Conservation (phyloP, 176 grass and related monocot species). For the Carex cristatella region DNA sequence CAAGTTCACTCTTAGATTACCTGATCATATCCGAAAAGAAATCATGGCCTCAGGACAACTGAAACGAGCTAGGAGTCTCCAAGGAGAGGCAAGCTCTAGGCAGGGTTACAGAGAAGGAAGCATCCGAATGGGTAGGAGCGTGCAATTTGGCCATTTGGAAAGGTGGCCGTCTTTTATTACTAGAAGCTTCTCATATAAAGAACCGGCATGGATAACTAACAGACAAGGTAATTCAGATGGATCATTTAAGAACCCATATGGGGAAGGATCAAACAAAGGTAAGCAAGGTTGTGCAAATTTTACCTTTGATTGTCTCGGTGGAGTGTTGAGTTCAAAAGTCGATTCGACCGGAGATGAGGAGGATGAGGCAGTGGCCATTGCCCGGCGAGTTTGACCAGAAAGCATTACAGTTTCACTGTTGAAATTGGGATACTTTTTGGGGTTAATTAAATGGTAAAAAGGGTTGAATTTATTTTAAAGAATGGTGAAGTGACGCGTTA, state of each 20-base stretch:
- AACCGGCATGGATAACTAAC: constrained; percentile 45
- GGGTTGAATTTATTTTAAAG: constrained; percentile 3
- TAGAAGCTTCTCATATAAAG: constrained; percentile 53
- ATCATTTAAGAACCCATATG: constrained; percentile 16
- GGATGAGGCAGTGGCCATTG: constrained; percentile 46
- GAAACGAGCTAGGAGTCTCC: constrained; percentile 26
- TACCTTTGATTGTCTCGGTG: constrained; percentile 54
- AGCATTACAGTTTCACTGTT: not conserved
- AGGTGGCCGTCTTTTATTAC: constrained; percentile 69
- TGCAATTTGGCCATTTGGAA: constrained; percentile 40
- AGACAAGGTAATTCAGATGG: constrained; percentile 23
- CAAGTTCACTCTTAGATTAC: constrained; percentile 72
- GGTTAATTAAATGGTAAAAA: not conserved
- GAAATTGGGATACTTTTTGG: not conserved
- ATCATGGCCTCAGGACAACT: constrained; percentile 38
- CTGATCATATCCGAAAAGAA: constrained; percentile 49
- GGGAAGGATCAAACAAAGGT: not conserved
- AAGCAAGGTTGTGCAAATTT: not conserved
- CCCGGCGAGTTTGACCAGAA: constrained; percentile 27
- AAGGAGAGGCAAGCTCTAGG: constrained; percentile 28
- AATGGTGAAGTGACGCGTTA: not conserved
- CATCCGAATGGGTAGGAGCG: constrained; percentile 26
- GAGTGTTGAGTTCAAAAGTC: constrained; percentile 23
- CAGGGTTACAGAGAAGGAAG: constrained; percentile 39
- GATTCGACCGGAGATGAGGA: constrained; percentile 29